Conservation (phyloP, 169 alveolate species). For the Eimeria tenella region DNA sequence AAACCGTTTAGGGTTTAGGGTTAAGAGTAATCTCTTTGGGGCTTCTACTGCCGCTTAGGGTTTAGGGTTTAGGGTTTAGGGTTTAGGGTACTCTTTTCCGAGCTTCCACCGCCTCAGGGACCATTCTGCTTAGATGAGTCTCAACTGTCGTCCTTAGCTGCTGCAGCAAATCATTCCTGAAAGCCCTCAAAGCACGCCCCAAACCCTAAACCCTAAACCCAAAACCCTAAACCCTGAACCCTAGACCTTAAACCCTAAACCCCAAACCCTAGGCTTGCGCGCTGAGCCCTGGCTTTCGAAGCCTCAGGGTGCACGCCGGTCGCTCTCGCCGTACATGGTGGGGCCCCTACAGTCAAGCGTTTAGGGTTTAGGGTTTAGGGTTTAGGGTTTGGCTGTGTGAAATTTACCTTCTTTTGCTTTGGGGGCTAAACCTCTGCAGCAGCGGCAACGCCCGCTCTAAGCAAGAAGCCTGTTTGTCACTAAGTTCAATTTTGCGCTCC, state of each 20-base stretch:
- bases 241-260: background rate
- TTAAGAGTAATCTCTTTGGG: no score
- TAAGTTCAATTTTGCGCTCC: background rate
- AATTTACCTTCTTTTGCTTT: conserved; percentile 10
- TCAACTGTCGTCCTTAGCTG: conserved; percentile 34
- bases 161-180: conserved; percentile 38
- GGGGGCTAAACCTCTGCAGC: conserved; percentile 21
- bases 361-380: background rate
- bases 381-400: background rate
- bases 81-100: conserved; percentile 9
- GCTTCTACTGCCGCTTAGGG: background rate
- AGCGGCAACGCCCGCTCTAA: conserved; percentile 31
- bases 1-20: no score
- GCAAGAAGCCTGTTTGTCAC: background rate
- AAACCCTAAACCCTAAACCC: background rate
- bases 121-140: background rate
- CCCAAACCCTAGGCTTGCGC: background rate
- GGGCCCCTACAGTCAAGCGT: background rate
- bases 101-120: conserved; percentile 38
- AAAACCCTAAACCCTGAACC: background rate
- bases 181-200: background rate
- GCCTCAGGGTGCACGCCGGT: no score
- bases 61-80: background rate
- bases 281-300: no score
- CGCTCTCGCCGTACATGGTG: no score